Evolutionary conservation across 1,284 basidiomycete genomes (phyloP).

Genomic region (Marasmius fiardii): DNA sequence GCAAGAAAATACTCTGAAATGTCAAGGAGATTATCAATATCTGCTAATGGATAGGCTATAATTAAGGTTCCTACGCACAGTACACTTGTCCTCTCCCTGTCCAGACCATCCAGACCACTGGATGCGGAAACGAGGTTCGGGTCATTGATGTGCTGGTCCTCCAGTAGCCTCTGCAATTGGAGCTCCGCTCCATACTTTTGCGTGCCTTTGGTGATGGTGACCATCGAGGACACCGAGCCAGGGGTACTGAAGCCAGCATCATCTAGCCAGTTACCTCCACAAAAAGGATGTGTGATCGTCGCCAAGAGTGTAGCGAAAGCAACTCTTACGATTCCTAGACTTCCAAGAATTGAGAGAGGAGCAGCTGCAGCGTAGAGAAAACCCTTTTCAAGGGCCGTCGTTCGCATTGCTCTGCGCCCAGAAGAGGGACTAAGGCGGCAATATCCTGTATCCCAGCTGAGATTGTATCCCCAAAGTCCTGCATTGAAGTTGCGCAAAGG

Average conservation of each 20-base stretch:
- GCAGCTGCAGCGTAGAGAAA: constrained; percentile 11
- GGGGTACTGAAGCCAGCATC: constrained; percentile 2
- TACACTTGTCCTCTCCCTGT: no score
- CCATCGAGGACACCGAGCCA: background rate
- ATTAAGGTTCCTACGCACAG: background rate
- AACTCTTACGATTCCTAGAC: constrained; percentile 10
- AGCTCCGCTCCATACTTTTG: background rate
- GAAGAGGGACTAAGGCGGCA: constrained; percentile 6
- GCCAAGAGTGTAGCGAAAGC: constrained; percentile 4
- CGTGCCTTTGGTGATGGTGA: background rate
- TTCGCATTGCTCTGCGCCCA: constrained; percentile 13
- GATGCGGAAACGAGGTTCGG: background rate
- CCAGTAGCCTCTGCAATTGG: background rate
- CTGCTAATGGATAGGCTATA: background rate
- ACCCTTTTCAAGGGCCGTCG: constrained; percentile 5
- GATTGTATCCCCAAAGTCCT: constrained; percentile 1
- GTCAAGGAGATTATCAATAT: background rate
- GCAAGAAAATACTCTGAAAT: background rate
- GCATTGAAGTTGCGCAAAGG: no score
- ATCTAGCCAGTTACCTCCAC: background rate
- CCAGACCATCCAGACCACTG: background rate
- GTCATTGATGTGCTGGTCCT: background rate
- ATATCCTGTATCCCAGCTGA: constrained; percentile 8
- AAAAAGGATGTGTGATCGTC: background rate
- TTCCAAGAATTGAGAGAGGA: constrained; percentile 11